phyloP scores from a whole-genome alignment of 2,329 filamentous ascomycete species.

The Penicillium decumbens region DNA sequence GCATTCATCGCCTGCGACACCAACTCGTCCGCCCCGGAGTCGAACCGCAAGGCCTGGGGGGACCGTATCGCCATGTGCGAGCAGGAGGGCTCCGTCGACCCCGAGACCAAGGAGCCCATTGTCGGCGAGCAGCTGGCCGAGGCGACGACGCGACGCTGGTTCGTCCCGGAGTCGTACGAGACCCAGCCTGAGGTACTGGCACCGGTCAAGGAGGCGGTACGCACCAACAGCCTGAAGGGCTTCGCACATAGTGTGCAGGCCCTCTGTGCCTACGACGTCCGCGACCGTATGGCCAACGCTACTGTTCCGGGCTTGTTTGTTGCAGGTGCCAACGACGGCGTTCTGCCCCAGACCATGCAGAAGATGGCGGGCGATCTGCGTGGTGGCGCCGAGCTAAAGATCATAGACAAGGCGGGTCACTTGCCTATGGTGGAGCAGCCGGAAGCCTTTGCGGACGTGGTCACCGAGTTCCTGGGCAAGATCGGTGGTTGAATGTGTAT shows the following conservation, averaged over 20 bases:
- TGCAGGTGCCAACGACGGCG: constrained; percentile 68
- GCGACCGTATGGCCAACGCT: constrained; percentile 38
- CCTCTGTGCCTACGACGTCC: constrained; percentile 51
- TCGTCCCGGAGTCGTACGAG: constrained; percentile 58
- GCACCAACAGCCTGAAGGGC: constrained; percentile 62
- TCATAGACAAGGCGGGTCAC: constrained; percentile 69
- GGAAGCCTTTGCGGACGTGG: constrained; percentile 60
- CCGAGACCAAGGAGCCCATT: constrained; percentile 48
- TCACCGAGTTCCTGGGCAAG: constrained; percentile 53
- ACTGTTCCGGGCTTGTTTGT: constrained; percentile 56
- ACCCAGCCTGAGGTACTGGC: constrained; percentile 47
- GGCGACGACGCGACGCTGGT: constrained; percentile 72
- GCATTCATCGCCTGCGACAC: constrained; percentile 74
- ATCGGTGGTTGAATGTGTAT: constrained; percentile 17
- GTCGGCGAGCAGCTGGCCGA: constrained; percentile 62
- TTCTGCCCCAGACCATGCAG: constrained; percentile 73
- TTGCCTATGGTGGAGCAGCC: constrained; percentile 79
- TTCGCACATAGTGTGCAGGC: constrained; percentile 76
- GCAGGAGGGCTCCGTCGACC: constrained; percentile 41
- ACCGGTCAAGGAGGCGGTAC: constrained; percentile 65
- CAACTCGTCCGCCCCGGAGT: constrained; percentile 64
- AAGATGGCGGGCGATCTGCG: constrained; percentile 62
- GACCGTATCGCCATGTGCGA: constrained; percentile 68
- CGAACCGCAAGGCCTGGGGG: constrained; percentile 74
- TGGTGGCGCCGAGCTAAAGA: constrained; percentile 54